A percentile compares a stretch with the other conserved stretches of the same genome.
These are phyloP conservation scores for Pouteria glomerata DNA, from an alignment of 148 eudicot species.

Conservation along the genomic window DNA sequence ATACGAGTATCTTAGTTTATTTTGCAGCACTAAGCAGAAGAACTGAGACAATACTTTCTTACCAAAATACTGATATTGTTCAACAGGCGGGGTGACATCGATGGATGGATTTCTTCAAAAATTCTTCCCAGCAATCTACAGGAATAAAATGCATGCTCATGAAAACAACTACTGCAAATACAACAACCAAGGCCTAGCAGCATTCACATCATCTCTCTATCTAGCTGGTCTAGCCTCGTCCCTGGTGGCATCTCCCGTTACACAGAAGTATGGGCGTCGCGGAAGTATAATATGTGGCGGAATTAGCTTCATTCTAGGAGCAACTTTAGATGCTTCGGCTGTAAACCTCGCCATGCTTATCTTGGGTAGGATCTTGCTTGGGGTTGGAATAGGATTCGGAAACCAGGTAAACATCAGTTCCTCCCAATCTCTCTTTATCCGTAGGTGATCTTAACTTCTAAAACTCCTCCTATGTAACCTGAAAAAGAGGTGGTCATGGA, in stretches of 20 bases:
- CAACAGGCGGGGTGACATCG: constrained; percentile 78
- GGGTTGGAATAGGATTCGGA: constrained; percentile 92
- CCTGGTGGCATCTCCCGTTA: constrained; percentile 63
- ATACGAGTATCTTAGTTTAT: too few relatives aligned
- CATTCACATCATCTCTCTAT: constrained; percentile 86
- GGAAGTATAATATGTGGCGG: constrained; percentile 75
- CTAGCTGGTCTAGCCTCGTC: constrained; percentile 75
- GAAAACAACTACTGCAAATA: constrained; percentile 87
- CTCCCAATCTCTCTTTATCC: not conserved
- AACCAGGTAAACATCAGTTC: constrained; percentile 47
- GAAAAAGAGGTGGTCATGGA: too few relatives aligned
- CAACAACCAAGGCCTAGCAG: constrained; percentile 78
- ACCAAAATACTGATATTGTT: not conserved
- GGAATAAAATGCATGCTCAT: constrained; percentile 47
- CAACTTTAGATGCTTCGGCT: constrained; percentile 69
- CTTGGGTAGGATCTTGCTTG: constrained; percentile 83
- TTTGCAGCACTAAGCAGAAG: too few relatives aligned
- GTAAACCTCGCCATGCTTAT: constrained; percentile 66
- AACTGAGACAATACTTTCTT: not conserved
- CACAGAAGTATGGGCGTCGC: constrained; percentile 62
- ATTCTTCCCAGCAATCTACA: constrained; percentile 62
- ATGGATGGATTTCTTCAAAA: constrained; percentile 74
- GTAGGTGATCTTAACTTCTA: too few relatives aligned
- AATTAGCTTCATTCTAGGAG: constrained; percentile 62
- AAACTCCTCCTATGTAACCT: too few relatives aligned